These are phyloP conservation scores for Penicillium ucsense DNA, from an alignment of 495 filamentous ascomycete species.

Conservation along the genomic window DNA sequence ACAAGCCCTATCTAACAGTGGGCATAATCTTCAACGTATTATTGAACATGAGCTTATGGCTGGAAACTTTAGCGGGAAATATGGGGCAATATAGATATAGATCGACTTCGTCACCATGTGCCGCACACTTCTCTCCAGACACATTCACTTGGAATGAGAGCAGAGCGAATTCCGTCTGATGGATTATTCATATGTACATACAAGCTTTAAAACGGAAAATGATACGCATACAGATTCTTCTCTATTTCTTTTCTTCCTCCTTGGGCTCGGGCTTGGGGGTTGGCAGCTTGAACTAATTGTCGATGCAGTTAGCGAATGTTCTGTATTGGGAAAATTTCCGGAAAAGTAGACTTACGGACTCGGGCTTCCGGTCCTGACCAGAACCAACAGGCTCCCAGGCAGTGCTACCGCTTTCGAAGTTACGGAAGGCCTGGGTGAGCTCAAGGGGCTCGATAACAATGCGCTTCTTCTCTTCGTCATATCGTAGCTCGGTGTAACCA, in stretches of 20 bases:
- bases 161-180: too few species aligned
- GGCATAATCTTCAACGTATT: too few species aligned
- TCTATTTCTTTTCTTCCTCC: slow-evolving; percentile 81
- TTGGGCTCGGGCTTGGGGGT: slow-evolving; percentile 90
- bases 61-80: too few species aligned
- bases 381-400: slow-evolving; percentile 81
- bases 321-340: background rate
- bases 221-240: slow-evolving; percentile 28
- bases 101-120: too few species aligned
- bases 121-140: too few species aligned
- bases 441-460: slow-evolving; percentile 97
- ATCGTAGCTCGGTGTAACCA: slow-evolving; percentile 96
- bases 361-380: slow-evolving; percentile 70
- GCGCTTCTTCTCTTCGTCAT: slow-evolving; percentile 99
- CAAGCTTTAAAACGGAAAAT: slow-evolving; percentile 27
- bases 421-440: slow-evolving; percentile 96
- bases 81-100: too few species aligned
- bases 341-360: slow-evolving; percentile 42
- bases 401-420: slow-evolving; percentile 79
- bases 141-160: too few species aligned
- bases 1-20: too few species aligned
- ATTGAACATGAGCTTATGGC: too few species aligned
- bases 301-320: slow-evolving; percentile 3
- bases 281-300: slow-evolving; percentile 71
- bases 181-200: slow-evolving; percentile 39